Conservation (phyloP, 2,329 filamentous ascomycete species). For the Cladophialophora bantiana region DNA sequence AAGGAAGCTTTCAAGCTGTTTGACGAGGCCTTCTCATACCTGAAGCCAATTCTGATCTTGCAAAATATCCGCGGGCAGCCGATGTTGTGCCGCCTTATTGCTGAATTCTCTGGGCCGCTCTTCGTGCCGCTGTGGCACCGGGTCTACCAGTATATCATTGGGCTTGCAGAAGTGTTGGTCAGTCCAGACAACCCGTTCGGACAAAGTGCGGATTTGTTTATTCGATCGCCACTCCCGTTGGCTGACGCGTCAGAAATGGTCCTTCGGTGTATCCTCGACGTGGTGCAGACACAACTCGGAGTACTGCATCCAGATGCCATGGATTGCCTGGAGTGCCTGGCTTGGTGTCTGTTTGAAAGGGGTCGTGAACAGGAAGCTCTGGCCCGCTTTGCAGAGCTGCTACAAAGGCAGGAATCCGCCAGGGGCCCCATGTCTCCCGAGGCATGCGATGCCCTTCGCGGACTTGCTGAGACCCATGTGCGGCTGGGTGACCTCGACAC, state of each 20-base stretch:
- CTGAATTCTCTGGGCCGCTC: constrained; percentile 2
- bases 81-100: neutral
- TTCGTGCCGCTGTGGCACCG: neutral
- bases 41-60: neutral
- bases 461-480: constrained; percentile 2
- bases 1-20: neutral
- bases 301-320: constrained; percentile 1
- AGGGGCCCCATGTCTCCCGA: constrained; percentile 1
- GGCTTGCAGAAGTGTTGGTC: constrained; percentile 3
- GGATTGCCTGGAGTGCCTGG: neutral
- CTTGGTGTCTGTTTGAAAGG: constrained; percentile 2
- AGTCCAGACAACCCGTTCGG: constrained; percentile 2
- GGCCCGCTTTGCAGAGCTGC: neutral
- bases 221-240: neutral
- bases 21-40: neutral
- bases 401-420: neutral
- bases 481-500: neutral
- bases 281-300: constrained; percentile 1
- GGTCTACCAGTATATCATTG: neutral
- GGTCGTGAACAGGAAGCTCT: neutral
- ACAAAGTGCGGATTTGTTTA: constrained; percentile 5
- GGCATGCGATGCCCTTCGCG: neutral
- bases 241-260: neutral
- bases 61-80: neutral
- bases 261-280: constrained; percentile 4